phyloP scores from a whole-genome alignment of 352 stramenopile genomes.

The Peronospora belbahrii region DNA sequence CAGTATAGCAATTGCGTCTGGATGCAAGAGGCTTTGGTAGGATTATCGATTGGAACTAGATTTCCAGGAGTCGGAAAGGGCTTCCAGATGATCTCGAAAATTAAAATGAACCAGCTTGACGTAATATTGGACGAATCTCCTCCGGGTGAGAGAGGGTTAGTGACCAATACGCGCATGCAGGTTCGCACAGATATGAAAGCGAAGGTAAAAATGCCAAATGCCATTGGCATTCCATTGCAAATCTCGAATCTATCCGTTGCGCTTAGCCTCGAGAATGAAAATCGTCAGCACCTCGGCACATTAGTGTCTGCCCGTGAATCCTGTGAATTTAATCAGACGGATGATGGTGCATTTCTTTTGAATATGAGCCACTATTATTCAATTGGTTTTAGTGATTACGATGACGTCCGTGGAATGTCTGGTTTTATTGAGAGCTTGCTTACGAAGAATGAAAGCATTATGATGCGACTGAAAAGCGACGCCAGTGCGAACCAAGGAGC shows the following conservation, averaged over 20 bases:
- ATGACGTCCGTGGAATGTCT: slow-evolving; percentile 42
- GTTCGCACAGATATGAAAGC: slow-evolving; percentile 62
- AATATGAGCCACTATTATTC: slow-evolving; percentile 71
- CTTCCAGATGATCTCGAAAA: slow-evolving; percentile 58
- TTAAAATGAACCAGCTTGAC: slow-evolving; percentile 65
- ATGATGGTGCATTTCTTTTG: slow-evolving; percentile 48
- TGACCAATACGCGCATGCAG: slow-evolving; percentile 62
- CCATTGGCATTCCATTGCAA: slow-evolving; percentile 56
- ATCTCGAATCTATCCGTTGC: slow-evolving; percentile 62
- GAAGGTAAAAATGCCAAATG: slow-evolving; percentile 61
- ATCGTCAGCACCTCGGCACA: slow-evolving; percentile 29
- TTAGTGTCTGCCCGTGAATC: slow-evolving; percentile 43
- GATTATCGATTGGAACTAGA: slow-evolving; percentile 48
- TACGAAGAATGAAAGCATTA: slow-evolving; percentile 48
- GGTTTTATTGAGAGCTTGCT: slow-evolving; percentile 50
- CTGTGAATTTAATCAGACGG: slow-evolving; percentile 58
- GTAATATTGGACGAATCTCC: slow-evolving; percentile 38
- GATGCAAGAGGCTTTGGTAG: slow-evolving; percentile 52
- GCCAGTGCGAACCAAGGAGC: slow-evolving; percentile 34
- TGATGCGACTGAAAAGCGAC: slow-evolving; percentile 46
- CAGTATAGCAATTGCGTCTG: slow-evolving; percentile 52
- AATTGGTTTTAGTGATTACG: slow-evolving; percentile 34
- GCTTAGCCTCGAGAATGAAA: slow-evolving; percentile 42
- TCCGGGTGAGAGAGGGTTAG: slow-evolving; percentile 8
- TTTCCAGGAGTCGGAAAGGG: slow-evolving; percentile 51